Evolutionary conservation across 2,329 filamentous ascomycete genomes (phyloP).

Genomic region (Fusarium staphyleae): DNA sequence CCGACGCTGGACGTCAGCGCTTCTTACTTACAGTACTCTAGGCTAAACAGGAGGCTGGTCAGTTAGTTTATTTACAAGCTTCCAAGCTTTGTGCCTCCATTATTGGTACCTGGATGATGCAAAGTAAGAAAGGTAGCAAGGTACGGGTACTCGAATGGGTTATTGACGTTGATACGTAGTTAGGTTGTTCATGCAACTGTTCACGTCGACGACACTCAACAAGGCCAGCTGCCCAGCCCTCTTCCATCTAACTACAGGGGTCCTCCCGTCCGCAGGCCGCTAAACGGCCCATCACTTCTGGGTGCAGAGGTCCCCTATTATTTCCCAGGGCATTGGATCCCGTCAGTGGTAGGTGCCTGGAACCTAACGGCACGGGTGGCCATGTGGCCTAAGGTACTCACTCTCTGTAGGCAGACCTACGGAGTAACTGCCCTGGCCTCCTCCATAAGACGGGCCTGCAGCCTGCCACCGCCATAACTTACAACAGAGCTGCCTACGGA

Average conservation of each 20-base stretch:
- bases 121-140: conserved; percentile 15
- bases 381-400: conserved; percentile 18
- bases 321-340: too few relatives aligned
- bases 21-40: too few relatives aligned
- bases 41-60: conserved; percentile 19
- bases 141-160: conserved; percentile 5
- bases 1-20: not conserved
- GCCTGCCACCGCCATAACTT: conserved; percentile 32
- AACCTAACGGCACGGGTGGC: conserved; percentile 16
- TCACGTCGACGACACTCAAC: conserved; percentile 8
- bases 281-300: not conserved
- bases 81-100: conserved; percentile 24
- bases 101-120: conserved; percentile 28
- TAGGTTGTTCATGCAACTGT: too few relatives aligned
- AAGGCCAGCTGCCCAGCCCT: conserved; percentile 10
- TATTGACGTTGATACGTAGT: not conserved
- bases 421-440: conserved; percentile 19
- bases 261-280: conserved; percentile 6
- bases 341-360: conserved; percentile 23
- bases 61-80: too few relatives aligned
- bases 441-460: conserved; percentile 26
- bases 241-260: conserved; percentile 4
- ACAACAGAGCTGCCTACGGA: conserved; percentile 23
- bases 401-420: too few relatives aligned
- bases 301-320: conserved; percentile 14